These are phyloP conservation scores for Wickerhamiella infanticola DNA, from an alignment of 1,139 yeast genomes.

Conservation along the genomic window DNA sequence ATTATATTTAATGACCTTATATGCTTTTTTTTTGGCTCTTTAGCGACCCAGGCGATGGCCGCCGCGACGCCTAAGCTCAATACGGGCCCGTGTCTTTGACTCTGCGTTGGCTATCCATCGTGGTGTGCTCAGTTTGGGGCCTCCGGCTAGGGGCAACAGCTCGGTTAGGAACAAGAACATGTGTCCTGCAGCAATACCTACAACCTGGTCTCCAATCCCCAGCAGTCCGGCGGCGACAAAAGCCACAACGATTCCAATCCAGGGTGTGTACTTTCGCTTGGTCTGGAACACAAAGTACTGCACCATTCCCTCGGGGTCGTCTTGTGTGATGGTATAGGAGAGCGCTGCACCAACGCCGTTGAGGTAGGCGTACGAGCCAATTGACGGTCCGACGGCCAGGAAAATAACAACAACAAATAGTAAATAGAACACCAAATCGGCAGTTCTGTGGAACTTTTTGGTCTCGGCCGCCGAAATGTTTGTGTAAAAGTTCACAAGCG, in stretches of 20 bases:
- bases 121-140: constrained; percentile 17
- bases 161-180: constrained; percentile 20
- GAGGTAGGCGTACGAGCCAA: constrained; percentile 10
- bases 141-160: constrained; percentile 15
- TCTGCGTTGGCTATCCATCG: constrained; percentile 7
- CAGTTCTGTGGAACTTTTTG: constrained; percentile 3
- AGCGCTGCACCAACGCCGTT: constrained; percentile 18
- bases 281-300: constrained; percentile 21
- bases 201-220: constrained; percentile 16
- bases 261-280: constrained; percentile 23
- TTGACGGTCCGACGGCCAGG: constrained; percentile 18
- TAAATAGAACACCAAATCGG: constrained; percentile 21
- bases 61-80: neutral
- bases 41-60: constrained; percentile 21
- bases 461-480: constrained; percentile 7
- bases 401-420: constrained; percentile 19
- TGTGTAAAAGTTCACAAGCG: constrained; percentile 6
- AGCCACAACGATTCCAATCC: constrained; percentile 19
- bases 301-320: constrained; percentile 19
- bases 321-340: constrained; percentile 27
- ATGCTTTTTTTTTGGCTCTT: neutral
- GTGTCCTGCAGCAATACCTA: constrained; percentile 26
- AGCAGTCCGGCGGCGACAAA: constrained; percentile 19
- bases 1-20: no score
- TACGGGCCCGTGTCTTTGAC: neutral